These are phyloP conservation scores for Stemphylium vesicarium DNA, from an alignment of 2,329 filamentous ascomycete genomes.

Conservation along the genomic window DNA sequence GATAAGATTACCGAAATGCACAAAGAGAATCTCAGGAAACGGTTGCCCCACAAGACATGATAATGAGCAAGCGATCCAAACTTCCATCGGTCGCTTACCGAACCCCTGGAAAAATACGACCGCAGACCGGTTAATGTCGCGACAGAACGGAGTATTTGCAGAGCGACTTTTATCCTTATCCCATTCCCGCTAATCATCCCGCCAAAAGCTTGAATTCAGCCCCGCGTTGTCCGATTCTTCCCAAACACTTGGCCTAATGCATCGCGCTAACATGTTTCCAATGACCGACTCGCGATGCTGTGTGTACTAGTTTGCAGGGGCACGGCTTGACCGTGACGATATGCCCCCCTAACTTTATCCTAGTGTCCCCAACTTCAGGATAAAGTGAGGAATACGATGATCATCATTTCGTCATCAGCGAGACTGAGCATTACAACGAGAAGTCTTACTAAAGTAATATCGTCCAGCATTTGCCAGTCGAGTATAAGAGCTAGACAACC, in stretches of 20 bases:
- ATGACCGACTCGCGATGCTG: not conserved
- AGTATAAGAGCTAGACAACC: too few relatives aligned
- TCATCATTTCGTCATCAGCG: not conserved
- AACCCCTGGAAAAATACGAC: too few relatives aligned
- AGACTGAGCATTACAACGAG: too few relatives aligned
- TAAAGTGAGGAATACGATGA: not conserved
- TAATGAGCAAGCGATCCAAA: too few relatives aligned
- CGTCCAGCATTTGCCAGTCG: too few relatives aligned
- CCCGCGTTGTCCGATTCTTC: not conserved
- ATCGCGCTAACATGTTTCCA: not conserved
- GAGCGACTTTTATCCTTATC: not conserved
- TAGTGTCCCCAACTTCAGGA: not conserved
- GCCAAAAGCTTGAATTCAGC: constrained; percentile 3
- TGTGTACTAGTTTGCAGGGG: not conserved
- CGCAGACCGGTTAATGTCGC: too few relatives aligned
- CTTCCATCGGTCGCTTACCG: too few relatives aligned
- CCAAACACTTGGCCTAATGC: not conserved
- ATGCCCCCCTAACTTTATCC: not conserved
- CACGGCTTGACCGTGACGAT: not conserved
- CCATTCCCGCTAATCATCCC: constrained; percentile 1
- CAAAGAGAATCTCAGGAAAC: too few relatives aligned
- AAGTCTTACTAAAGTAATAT: too few relatives aligned
- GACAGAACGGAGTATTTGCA: too few relatives aligned
- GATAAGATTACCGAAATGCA: too few relatives aligned
- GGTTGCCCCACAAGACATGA: too few relatives aligned